Evolutionary conservation across 208 protist genomes (phyloP).

Genomic region (Crithidia brevicula): DNA sequence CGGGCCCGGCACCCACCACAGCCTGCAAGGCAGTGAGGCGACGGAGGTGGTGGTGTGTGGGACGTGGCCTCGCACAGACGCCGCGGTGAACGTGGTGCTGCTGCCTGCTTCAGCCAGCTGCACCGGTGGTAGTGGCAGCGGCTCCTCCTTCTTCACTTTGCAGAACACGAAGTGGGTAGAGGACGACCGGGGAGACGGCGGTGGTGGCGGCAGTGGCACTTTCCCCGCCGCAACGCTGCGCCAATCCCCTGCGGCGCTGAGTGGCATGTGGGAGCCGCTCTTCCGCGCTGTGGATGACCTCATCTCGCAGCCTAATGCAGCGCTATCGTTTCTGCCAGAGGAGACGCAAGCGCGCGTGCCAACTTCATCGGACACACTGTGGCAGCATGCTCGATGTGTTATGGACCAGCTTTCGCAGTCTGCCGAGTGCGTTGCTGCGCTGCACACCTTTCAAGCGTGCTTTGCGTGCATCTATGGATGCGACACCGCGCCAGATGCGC

Average conservation of each 20-base stretch:
- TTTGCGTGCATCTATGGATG: slow-evolving; percentile 68
- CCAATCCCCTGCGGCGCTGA: slow-evolving; percentile 37
- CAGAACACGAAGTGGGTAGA: slow-evolving; percentile 30
- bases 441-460: slow-evolving; percentile 55
- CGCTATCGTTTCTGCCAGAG: background rate
- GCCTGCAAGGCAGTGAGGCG: slow-evolving; percentile 39
- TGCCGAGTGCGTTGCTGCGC: slow-evolving; percentile 41
- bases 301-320: slow-evolving; percentile 6
- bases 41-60: slow-evolving; percentile 59
- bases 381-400: slow-evolving; percentile 15
- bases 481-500: background rate
- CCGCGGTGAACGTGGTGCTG: slow-evolving; percentile 35
- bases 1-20: slow-evolving; percentile 41
- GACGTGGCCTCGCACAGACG: slow-evolving; percentile 43
- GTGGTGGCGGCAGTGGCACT: slow-evolving; percentile 7
- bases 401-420: slow-evolving; percentile 22
- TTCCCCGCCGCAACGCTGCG: slow-evolving; percentile 57
- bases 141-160: slow-evolving; percentile 41
- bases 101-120: slow-evolving; percentile 11
- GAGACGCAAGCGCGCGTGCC: too few relatives aligned
- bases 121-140: background rate
- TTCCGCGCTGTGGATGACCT: slow-evolving; percentile 52
- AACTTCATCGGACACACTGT: slow-evolving; percentile 5
- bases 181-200: background rate
- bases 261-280: slow-evolving; percentile 75